phyloP scores from a whole-genome alignment of 2,329 filamentous ascomycete genomes.

The Hypoxylon sp. region DNA sequence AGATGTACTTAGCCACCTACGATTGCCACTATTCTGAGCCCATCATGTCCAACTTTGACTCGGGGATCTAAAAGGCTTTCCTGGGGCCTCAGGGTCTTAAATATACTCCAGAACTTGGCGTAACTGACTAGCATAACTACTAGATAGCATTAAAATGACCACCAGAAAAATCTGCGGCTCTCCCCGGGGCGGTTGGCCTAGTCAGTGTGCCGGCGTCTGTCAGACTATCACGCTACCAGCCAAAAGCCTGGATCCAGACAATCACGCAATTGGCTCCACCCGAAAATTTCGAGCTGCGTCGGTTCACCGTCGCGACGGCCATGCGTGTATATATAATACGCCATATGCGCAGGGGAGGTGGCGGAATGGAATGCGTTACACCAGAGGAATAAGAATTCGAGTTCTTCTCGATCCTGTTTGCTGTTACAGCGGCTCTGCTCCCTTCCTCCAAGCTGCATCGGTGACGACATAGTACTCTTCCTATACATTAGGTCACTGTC shows the following conservation, averaged over 20 bases:
- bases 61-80: neutral
- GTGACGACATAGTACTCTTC: neutral
- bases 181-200: constrained; percentile 18
- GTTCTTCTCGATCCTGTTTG: neutral
- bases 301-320: constrained; percentile 15
- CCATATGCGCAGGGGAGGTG: constrained; percentile 10
- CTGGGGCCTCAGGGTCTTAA: neutral
- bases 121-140: neutral
- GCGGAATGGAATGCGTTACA: neutral
- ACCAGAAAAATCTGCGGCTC: constrained; percentile 18
- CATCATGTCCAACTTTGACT: neutral
- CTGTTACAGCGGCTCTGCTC: neutral
- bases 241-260: constrained; percentile 38
- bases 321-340: constrained; percentile 34
- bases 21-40: constrained; percentile 1
- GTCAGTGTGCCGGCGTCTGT: constrained; percentile 22
- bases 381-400: neutral
- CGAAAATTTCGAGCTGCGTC: constrained; percentile 35
- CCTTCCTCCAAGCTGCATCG: neutral
- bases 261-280: constrained; percentile 43
- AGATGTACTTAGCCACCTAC: neutral
- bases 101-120: neutral
- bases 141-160: constrained; percentile 9
- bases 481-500: neutral
- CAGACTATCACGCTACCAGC: constrained; percentile 33